Base-by-base conservation (phyloP, 768 basidiomycete genomes). In the Rubroboletus satanas region DNA sequence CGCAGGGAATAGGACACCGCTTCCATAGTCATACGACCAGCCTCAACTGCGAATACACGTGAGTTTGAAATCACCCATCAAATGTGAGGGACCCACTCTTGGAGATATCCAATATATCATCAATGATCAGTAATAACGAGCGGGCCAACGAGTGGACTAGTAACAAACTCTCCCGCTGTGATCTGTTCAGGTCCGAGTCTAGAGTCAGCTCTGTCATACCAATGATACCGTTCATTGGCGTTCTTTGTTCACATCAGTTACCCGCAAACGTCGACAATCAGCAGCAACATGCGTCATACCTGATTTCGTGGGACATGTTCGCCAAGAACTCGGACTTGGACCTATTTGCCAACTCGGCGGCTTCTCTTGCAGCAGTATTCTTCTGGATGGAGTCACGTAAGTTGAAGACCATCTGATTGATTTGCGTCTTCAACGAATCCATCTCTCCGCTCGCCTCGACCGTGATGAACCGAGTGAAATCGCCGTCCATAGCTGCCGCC, bases 191-290 rank as follows among this genome's bases (percentile, higher is more conserved):
- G 69, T 99, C 97, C 42, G 90, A 93, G 66, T 99, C 97, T 21
- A 99, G 84, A 10, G 97, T 98, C 54, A 99, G 75, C 72, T 96
- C 94, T 26, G 96, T 99, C 94, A 99, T 94, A n/a, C 96, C 96
- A 62, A 99, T 98, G 71, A 99, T 99, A 66, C 97, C 96, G 68
- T 98, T 99, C 96, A 98, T 99, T 0, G 97, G 97, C 23, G 97
- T 98, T 69, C 96, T 93, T 66, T n/a, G 29, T 43, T 15, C 47
- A 47, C 31, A 46, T 67, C 56, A 58, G 42, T 45, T 39, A 49
- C 28, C 29, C n/a, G 45, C 31, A 7, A 54, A 45, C 53, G 56
- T 6, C 35, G 43, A 51, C 28, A 39, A 41, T 31, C 15, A 44
- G 2, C 15, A 44, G 1, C 12, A 45, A 29, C 12, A 15, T 26